phyloP scores from a whole-genome alignment of 495 filamentous ascomycete species.

The Cudoniella acicularis region DNA sequence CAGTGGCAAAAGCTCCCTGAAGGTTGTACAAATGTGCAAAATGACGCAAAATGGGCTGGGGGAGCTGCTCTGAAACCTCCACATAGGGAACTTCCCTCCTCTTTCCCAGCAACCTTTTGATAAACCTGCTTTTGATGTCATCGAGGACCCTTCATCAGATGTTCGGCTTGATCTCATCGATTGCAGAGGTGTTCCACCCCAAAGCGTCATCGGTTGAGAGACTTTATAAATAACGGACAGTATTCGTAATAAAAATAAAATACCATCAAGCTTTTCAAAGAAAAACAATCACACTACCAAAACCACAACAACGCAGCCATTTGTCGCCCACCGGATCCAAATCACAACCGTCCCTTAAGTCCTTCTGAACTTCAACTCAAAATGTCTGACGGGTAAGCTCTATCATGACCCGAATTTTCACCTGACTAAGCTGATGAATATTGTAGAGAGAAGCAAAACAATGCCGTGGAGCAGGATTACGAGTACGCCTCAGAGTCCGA shows the following conservation, averaged over 20 bases:
- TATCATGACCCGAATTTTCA: too few species aligned
- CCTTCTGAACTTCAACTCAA: constrained; percentile 12
- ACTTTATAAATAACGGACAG: background rate
- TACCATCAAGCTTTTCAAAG: background rate
- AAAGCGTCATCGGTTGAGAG: background rate
- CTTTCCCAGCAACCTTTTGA: background rate
- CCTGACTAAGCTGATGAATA: background rate
- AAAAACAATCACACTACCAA: background rate
- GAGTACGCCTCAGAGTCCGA: constrained; percentile 29
- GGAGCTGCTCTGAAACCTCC: background rate
- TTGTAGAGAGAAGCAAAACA: constrained; percentile 19
- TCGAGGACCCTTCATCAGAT: background rate
- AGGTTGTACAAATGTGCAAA: background rate
- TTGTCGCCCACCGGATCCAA: background rate
- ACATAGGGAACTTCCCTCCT: background rate
- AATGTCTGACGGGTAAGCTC: constrained; percentile 11
- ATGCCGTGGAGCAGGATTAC: constrained; percentile 10
- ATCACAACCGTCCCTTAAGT: background rate
- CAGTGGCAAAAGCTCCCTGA: background rate
- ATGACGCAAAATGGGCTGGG: background rate
- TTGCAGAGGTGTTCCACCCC: background rate
- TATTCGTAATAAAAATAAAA: background rate
- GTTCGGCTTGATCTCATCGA: background rate
- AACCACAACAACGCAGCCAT: background rate
- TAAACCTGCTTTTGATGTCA: background rate